phyloP scores from a whole-genome alignment of 768 basidiomycete genomes.

The Gymnopilus dilepis region DNA sequence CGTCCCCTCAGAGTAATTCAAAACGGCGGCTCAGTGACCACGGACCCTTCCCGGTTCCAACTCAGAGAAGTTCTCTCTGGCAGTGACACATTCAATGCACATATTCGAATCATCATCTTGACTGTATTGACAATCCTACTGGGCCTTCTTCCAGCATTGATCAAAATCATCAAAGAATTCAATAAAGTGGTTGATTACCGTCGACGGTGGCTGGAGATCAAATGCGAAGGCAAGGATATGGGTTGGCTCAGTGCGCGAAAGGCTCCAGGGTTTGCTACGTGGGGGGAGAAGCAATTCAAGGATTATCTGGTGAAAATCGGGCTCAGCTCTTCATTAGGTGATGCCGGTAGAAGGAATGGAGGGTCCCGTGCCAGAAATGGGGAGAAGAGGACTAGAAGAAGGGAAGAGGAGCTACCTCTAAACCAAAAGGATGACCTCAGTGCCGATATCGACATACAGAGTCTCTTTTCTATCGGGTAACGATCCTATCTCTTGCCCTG shows the following conservation, averaged over 20 bases:
- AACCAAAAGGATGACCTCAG: constrained; percentile 45
- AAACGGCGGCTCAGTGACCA: constrained; percentile 38
- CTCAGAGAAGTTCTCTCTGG: constrained; percentile 39
- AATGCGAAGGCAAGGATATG: constrained; percentile 74
- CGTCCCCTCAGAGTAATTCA: constrained; percentile 72
- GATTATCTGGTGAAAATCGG: constrained; percentile 70
- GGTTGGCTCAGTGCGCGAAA: constrained; percentile 70
- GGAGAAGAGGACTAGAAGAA: constrained; percentile 32
- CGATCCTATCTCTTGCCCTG: constrained; percentile 24
- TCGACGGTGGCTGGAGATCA: constrained; percentile 62
- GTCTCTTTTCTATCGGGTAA: constrained; percentile 78
- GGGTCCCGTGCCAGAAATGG: constrained; percentile 34
- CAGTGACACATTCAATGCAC: constrained; percentile 48
- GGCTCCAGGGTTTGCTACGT: constrained; percentile 71
- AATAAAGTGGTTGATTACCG: constrained; percentile 58
- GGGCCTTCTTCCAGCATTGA: constrained; percentile 68
- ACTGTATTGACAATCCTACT: constrained; percentile 65
- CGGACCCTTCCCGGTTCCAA: constrained; percentile 34
- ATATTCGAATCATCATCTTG: constrained; percentile 70
- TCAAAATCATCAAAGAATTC: constrained; percentile 69
- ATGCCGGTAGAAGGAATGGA: constrained; percentile 34
- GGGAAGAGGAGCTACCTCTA: constrained; percentile 49
- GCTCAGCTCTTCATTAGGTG: constrained; percentile 60
- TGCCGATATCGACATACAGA: constrained; percentile 69
- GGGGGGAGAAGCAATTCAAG: constrained; percentile 78